Conservation (phyloP, 306 rosid species). For the Purshia tridentata region DNA sequence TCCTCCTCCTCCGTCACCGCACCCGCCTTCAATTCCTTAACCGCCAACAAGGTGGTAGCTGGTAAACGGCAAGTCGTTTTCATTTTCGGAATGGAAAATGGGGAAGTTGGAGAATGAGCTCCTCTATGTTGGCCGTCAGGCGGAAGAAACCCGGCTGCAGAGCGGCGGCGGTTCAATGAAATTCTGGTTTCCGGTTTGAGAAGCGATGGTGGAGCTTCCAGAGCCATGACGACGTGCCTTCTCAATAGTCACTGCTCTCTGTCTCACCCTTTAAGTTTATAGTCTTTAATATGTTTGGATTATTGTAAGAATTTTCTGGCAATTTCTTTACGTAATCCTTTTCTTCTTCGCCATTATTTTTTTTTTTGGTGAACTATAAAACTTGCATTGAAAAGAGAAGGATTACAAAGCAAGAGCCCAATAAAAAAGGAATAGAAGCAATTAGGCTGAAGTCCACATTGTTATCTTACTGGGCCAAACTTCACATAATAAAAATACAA, state of each 20-base stretch:
- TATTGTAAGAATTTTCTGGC: no score
- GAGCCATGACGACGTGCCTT: constrained; percentile 25
- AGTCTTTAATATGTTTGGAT: not conserved
- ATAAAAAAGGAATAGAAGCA: no score
- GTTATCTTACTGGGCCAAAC: no score
- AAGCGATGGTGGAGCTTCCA: constrained; percentile 22
- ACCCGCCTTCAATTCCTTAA: constrained; percentile 14
- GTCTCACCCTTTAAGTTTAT: not conserved
- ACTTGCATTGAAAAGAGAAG: no score
- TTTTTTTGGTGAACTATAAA: no score
- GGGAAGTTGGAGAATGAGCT: constrained; percentile 6
- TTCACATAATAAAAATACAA: no score
- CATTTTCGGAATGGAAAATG: not conserved
- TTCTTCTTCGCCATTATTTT: no score
- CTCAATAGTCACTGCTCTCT: not conserved
- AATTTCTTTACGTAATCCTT: no score
- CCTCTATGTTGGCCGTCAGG: not conserved
- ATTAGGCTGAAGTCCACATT: no score
- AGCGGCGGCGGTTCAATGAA: constrained; percentile 18
- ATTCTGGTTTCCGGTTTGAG: constrained; percentile 6
- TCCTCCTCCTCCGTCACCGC: constrained; percentile 14
- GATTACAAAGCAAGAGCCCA: no score
- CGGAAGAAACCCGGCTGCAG: constrained; percentile 13
- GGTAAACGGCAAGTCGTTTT: constrained; percentile 16
- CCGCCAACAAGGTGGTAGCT: constrained; percentile 26